Evolutionary conservation across 2,329 filamentous ascomycete genomes (phyloP).

Genomic region (Neonectria hederae): DNA sequence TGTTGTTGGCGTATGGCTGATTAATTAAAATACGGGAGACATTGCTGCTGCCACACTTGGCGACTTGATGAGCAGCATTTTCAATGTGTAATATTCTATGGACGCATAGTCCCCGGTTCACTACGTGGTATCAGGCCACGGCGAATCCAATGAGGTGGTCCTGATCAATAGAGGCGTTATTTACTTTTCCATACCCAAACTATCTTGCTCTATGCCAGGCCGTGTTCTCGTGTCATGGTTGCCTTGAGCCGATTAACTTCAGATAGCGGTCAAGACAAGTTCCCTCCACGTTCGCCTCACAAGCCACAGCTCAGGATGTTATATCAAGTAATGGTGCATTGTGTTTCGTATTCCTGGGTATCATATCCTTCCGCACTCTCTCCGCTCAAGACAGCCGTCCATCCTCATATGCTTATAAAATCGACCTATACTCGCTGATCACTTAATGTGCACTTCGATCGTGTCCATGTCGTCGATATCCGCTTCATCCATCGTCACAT

Average conservation of each 20-base stretch:
- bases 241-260: neutral
- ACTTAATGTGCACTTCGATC: conserved; percentile 77
- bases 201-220: neutral
- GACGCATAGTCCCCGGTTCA: neutral
- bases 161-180: conserved; percentile 16
- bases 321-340: neutral
- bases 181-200: neutral
- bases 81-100: conserved; percentile 17
- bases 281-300: neutral
- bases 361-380: conserved; percentile 37
- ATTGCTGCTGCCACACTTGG: conserved; percentile 19
- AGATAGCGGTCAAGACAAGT: too few relatives aligned
- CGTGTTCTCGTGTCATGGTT: neutral
- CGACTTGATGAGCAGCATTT: conserved; percentile 15
- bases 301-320: too few relatives aligned
- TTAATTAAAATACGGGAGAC: conserved; percentile 16
- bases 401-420: neutral
- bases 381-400: neutral
- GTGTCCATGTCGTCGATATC: conserved; percentile 80
- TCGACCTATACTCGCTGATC: conserved; percentile 22
- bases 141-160: conserved; percentile 5
- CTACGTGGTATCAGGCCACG: conserved; percentile 11
- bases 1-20: conserved; percentile 30
- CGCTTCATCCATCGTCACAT: conserved; percentile 68
- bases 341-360: conserved; percentile 40